These are phyloP conservation scores for Globisporangium nodosum DNA, from an alignment of 352 stramenopile species.

Conservation along the genomic window DNA sequence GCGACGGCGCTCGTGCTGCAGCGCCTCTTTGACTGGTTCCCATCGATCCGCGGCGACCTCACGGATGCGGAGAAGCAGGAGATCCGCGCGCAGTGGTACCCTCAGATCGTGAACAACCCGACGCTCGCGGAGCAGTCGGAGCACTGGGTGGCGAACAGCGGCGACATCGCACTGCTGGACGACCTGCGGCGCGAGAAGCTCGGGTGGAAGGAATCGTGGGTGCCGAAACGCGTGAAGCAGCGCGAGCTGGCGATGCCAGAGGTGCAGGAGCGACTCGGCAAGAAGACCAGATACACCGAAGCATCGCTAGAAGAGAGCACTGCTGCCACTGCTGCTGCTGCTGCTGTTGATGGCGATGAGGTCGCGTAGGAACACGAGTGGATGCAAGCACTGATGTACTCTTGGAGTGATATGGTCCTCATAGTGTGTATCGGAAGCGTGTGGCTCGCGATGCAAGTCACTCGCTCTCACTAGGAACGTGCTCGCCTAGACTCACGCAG, in stretches of 20 bases:
- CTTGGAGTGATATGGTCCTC: too few species aligned
- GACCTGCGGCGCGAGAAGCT: conserved; percentile 61
- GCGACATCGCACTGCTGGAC: conserved; percentile 36
- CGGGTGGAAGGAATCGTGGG: conserved; percentile 38
- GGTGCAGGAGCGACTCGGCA: conserved; percentile 42
- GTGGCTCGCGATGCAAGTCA: too few species aligned
- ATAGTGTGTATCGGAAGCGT: too few species aligned
- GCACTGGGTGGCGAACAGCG: conserved; percentile 36
- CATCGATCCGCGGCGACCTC: conserved; percentile 52
- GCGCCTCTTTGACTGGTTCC: conserved; percentile 78
- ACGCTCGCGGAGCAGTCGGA: conserved; percentile 48
- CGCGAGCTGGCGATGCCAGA: conserved; percentile 56
- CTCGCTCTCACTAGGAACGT: not conserved
- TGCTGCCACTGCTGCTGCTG: not conserved
- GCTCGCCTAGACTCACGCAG: conserved; percentile 22
- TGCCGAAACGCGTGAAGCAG: conserved; percentile 59
- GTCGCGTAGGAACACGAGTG: not conserved
- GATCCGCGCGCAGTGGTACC: conserved; percentile 55
- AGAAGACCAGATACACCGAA: not conserved
- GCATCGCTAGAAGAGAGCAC: too few species aligned
- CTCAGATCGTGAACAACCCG: conserved; percentile 62
- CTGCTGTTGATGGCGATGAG: not conserved
- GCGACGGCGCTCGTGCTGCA: conserved; percentile 91
- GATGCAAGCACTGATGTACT: not conserved
- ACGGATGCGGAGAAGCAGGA: conserved; percentile 33